Conservation (phyloP, 345 rosid species). For the Boechera stricta region DNA sequence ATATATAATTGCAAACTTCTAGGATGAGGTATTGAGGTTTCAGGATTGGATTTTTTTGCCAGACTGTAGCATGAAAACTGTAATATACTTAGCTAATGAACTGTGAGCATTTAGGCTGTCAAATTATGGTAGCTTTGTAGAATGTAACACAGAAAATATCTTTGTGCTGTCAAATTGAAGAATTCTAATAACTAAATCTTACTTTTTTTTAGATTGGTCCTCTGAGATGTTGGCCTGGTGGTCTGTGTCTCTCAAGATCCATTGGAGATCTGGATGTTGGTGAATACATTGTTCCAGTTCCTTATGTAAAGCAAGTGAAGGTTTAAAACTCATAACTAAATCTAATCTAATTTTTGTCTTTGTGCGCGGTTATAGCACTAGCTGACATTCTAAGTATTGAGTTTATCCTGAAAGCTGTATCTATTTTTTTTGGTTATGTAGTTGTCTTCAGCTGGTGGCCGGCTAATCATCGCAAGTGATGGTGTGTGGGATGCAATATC, state of each 20-base stretch:
- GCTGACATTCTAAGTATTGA: background rate
- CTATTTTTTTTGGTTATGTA: constrained; percentile 48
- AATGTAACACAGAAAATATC: background rate
- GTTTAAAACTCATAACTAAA: constrained; percentile 44
- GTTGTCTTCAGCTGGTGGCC: constrained; percentile 92
- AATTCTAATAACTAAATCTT: constrained; percentile 36
- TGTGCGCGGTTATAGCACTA: background rate
- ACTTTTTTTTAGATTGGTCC: constrained; percentile 85
- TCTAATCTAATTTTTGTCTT: background rate
- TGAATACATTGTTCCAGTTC: constrained; percentile 97
- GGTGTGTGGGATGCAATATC: constrained; percentile 98
- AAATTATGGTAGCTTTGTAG: constrained; percentile 1
- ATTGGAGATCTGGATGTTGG: constrained; percentile 98
- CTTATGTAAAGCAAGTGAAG: constrained; percentile 98
- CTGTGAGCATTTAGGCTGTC: constrained; percentile 4
- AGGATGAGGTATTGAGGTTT: background rate
- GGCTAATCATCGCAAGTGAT: constrained; percentile 91
- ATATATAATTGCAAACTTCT: background rate
- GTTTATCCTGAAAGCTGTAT: constrained; percentile 6
- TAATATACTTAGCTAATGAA: background rate
- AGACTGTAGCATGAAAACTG: background rate
- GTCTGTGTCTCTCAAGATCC: constrained; percentile 97
- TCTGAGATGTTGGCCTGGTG: constrained; percentile 99
- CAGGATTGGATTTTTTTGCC: background rate
- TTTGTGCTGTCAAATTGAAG: background rate